Evolutionary conservation across 495 filamentous ascomycete genomes (phyloP), one percentile per base, ranked within the genome.

Genomic region (Halenospora varia): DNA sequence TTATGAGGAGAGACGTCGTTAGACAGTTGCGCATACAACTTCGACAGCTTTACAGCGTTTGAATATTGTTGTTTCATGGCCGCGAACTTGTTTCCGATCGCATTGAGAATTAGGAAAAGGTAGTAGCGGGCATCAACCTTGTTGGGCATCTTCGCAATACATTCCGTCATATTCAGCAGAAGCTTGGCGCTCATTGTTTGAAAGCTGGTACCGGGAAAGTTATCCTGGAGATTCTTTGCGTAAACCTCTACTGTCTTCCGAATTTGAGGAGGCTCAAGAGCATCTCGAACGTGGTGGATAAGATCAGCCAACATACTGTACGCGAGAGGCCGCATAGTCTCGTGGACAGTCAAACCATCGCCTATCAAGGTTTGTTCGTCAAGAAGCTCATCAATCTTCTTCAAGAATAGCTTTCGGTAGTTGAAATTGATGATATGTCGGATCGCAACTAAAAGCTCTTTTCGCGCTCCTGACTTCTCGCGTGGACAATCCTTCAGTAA

Each of bases 101-200:
- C 94, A 71, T 96, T 92, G 48, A 99, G 73, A 35, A 99, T 97
- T 88, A 95, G 93, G 58, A 99, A 89, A 55, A 99, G 73, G 71
- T 96, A 97, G 68, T 96, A 91, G 15, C 94, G 85, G 25, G 92
- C 95, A 68, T 97, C 92, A 23, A 85, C 82, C 70, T 97, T 97
- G 64, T 96, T 86, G n/a, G 85, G 85, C 53, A 99, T 77, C 67
- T 88, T 90, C 0, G 93, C 90, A 62, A 99, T 99, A 69, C 88
- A 92, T 65, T 97, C 94, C 0, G 94, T 93, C 88, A 99, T 89
- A 70, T 99, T 99, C 51, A 99, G 73, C 2, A 99, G 75, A 2
- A 99, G 77, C 69, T 97, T 99, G 2, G 94, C 94, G 65, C 94
- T 97, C 94, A 99, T 99, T 0, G 94, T 99, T 69, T 99, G 94